Evolutionary conservation across 441 rosid species (phyloP).

Genomic region (Breynia disticha): DNA sequence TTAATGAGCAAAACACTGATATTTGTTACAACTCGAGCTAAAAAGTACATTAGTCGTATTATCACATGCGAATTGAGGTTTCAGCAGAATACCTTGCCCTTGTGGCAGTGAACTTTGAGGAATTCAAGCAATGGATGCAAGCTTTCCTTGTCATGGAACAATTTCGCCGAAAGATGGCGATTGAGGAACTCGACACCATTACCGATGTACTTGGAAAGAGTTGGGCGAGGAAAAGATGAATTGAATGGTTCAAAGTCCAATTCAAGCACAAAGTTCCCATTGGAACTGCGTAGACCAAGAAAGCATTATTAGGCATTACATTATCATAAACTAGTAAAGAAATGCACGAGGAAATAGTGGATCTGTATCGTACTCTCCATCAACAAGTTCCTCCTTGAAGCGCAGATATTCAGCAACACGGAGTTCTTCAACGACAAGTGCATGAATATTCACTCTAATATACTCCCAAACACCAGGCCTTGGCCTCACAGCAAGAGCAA

Average conservation of each 20-base stretch:
- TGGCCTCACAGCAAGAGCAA: constrained; percentile 85
- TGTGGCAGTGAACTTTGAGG: constrained; percentile 67
- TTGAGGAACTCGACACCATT: constrained; percentile 96
- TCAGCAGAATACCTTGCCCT: constrained; percentile 55
- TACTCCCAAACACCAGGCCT: constrained; percentile 97
- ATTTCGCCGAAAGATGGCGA: constrained; percentile 85
- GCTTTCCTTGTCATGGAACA: constrained; percentile 93
- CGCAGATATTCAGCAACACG: constrained; percentile 63
- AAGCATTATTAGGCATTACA: not conserved
- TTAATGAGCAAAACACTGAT: too few species aligned
- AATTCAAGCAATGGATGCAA: constrained; percentile 77
- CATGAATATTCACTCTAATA: constrained; percentile 71
- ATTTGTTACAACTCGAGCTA: not conserved
- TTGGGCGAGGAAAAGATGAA: constrained; percentile 78
- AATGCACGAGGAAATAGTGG: not conserved
- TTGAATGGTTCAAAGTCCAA: constrained; percentile 88
- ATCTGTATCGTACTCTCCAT: constrained; percentile 46
- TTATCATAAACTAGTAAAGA: not conserved
- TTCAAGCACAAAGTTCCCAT: constrained; percentile 78
- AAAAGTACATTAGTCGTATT: not conserved
- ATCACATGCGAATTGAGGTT: not conserved
- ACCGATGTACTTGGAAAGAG: constrained; percentile 81
- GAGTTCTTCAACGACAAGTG: constrained; percentile 72
- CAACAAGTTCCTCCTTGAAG: constrained; percentile 85
- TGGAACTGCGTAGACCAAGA: constrained; percentile 33